phyloP scores from a whole-genome alignment of 75 land plant species.

The Picea glauca region DNA sequence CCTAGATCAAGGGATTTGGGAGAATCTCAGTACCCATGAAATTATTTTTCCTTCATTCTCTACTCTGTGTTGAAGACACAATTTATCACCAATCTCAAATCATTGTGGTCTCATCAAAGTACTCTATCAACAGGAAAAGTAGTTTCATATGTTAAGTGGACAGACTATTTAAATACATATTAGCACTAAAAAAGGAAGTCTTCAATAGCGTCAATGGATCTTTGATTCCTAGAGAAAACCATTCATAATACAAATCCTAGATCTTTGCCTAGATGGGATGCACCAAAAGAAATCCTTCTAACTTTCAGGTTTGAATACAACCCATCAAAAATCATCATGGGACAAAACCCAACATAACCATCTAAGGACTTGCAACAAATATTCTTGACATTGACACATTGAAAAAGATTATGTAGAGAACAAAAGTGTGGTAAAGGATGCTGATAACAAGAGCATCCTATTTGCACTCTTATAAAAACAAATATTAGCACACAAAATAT shows the following conservation, averaged over 20 bases:
- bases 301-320: not conserved
- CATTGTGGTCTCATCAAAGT: not conserved
- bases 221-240: too few relatives aligned
- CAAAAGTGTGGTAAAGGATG: not conserved
- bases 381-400: too few relatives aligned
- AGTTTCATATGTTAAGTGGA: not conserved
- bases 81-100: not conserved
- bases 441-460: too few relatives aligned
- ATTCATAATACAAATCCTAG: too few relatives aligned
- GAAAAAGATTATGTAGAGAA: too few relatives aligned
- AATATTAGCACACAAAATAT: not conserved
- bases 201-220: not conserved
- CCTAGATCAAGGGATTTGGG: not conserved
- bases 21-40: not conserved
- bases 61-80: not conserved
- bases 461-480: not conserved
- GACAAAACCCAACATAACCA: not conserved
- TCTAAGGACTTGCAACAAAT: too few relatives aligned
- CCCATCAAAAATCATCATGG: not conserved
- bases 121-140: not conserved
- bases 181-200: not conserved
- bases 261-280: not conserved
- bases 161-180: not conserved
- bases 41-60: not conserved
- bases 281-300: constrained; percentile 6